Base-by-base conservation (phyloP, 148 eudicot genomes). In the Persicaria tinctoria region DNA sequence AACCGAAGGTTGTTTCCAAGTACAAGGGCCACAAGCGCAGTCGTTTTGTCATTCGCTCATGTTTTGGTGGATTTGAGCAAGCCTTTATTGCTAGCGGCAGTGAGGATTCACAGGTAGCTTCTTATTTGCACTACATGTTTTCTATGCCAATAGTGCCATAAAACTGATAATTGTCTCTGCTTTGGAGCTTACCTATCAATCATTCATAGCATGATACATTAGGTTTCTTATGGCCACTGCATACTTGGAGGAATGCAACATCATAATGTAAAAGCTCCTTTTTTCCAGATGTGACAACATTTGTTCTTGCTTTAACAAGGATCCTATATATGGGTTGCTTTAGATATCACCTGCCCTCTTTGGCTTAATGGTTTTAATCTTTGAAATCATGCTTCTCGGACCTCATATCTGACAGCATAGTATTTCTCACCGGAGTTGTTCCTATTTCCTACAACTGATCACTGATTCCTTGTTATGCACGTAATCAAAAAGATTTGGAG, bases 71-170 rank as follows among this genome's bases (percentile, higher is more conserved):
- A 59, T 79, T 86, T 76, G 81, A 90, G n/a, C 93, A 93, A 87
- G 87, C 93, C 48, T 93, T 93, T 78, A 86, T 93, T 81, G 95
- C 97, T 71, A 89, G 97, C 68, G 98, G 98, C 59, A 91, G 98
- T 73, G 96, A 93, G 85, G 97, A 93, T 80, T 91, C 98, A 59
- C 95, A 91, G 97, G 98, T 93, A 85, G 18, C 59, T 53, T 76
- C 51, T n/a, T 16, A 1, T 55, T 55, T 55, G 59, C 59, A 5
- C 17, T 55, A 4, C n/a, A 55, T 16, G 17, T 6, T 55, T 16
- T 6, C 1, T 55, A 16, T n/a, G 59, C 59, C 59, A n/a, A 55
- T 16, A 55, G 17, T 55, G 59, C 59, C 59, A n/a, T 55, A 55
- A 55, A 32, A n/a, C 7, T 55, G 59, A 55, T 55, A 16, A 20